phyloP scores from a whole-genome alignment of 257 asterid species.

The Plantago ovata region DNA sequence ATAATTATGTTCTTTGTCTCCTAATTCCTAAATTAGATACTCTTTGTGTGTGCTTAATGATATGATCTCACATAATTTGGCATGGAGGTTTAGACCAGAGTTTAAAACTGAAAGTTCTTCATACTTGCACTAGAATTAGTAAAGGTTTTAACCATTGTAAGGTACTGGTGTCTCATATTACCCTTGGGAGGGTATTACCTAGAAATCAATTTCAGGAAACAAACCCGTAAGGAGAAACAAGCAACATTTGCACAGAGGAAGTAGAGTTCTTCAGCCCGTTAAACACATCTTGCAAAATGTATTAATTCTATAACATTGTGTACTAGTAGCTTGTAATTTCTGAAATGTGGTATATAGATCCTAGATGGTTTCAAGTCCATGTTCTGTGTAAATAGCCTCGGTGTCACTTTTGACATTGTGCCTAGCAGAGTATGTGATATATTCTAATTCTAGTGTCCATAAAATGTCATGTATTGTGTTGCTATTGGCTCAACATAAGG shows the following conservation, averaged over 20 bases:
- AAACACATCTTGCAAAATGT: not conserved
- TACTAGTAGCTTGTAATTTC: too few species aligned
- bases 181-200: not conserved
- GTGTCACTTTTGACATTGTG: not conserved
- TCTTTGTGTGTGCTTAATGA: not conserved
- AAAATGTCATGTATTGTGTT: not conserved
- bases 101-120: not conserved
- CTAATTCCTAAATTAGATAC: not conserved
- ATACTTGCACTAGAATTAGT: not conserved
- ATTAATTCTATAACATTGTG: too few species aligned
- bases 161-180: not conserved
- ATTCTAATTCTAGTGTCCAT: not conserved
- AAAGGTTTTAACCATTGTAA: too few species aligned
- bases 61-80: not conserved
- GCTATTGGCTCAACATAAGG: conserved; percentile 5
- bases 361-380: conserved; percentile 12
- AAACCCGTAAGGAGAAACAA: not conserved
- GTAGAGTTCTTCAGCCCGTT: not conserved
- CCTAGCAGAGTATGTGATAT: not conserved
- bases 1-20: not conserved
- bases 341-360: too few species aligned
- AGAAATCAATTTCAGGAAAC: not conserved
- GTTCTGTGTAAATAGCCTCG: conserved; percentile 1
- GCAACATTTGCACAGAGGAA: not conserved
- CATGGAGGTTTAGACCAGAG: not conserved